These are phyloP conservation scores for Zygoascus biomembranicola DNA, from an alignment of 805 yeast species.

Conservation along the genomic window DNA sequence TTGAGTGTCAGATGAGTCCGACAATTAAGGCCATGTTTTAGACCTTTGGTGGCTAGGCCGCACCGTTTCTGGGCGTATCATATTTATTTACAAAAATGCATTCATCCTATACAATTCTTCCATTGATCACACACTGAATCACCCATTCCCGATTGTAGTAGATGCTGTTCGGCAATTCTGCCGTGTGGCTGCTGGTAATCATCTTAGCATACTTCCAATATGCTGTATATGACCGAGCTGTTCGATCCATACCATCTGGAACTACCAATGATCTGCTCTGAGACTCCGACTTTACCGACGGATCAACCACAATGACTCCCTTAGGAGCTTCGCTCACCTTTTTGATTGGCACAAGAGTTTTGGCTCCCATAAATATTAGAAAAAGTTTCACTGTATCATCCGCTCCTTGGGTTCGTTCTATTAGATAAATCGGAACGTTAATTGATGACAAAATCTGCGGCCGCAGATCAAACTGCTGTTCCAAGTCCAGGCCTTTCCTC, in stretches of 20 bases:
- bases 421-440: slow-evolving; percentile 16
- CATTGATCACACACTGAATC: slow-evolving; percentile 25
- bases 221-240: slow-evolving; percentile 10
- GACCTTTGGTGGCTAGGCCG: too few relatives aligned
- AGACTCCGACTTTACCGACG: slow-evolving; percentile 4
- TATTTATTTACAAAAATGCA: neutral
- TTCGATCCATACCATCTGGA: slow-evolving; percentile 5
- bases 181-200: slow-evolving; percentile 1
- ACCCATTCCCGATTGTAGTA: slow-evolving; percentile 24
- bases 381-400: slow-evolving; percentile 4
- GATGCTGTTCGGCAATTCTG: slow-evolving; percentile 5
- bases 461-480: slow-evolving; percentile 22
- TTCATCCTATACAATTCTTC: slow-evolving; percentile 17
- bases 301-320: slow-evolving; percentile 17
- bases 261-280: neutral
- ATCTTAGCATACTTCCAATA: slow-evolving; percentile 1
- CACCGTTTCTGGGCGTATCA: too few relatives aligned
- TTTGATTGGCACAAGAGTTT: neutral
- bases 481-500: slow-evolving; percentile 12
- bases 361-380: slow-evolving; percentile 6
- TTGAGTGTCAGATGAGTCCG: slow-evolving; percentile 11
- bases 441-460: slow-evolving; percentile 12
- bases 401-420: slow-evolving; percentile 1
- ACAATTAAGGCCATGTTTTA: slow-evolving; percentile 2
- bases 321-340: neutral